These are phyloP conservation scores for Ceratocystis cubensis DNA, from an alignment of 2,329 filamentous ascomycete genomes.

Conservation along the genomic window DNA sequence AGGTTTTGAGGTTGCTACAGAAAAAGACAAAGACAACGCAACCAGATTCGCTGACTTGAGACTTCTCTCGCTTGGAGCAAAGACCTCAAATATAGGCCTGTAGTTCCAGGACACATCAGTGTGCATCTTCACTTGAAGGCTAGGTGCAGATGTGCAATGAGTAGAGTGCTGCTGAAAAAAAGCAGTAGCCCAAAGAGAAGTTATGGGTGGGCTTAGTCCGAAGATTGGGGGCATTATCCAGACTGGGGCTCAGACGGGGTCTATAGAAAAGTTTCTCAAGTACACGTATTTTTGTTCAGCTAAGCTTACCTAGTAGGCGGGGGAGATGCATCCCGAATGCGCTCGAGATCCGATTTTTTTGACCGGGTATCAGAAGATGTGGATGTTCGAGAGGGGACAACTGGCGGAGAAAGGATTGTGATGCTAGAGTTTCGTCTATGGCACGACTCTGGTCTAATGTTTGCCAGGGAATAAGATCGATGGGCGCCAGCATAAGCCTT, in stretches of 20 bases:
- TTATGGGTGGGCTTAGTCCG: neutral
- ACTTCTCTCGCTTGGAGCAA: no score
- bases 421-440: constrained; percentile 14
- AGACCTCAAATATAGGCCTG: no score
- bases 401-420: constrained; percentile 10
- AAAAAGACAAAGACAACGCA: neutral
- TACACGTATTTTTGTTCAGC: neutral
- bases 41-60: neutral
- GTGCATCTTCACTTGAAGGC: neutral
- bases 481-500: constrained; percentile 14
- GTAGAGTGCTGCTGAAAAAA: no score
- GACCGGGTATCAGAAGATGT: constrained; percentile 9
- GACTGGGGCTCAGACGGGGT: neutral
- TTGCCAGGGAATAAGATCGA: constrained; percentile 14
- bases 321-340: constrained; percentile 14
- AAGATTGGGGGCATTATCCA: neutral
- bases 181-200: no score
- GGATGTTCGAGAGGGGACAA: neutral
- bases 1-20: neutral
- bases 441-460: constrained; percentile 15
- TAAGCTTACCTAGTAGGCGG: constrained; percentile 13
- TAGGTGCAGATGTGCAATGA: neutral
- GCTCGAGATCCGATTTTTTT: constrained; percentile 15
- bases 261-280: neutral
- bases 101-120: neutral